Evolutionary conservation across 2,329 filamentous ascomycete species (phyloP).

Genomic region (Trichoderma aggressivum): DNA sequence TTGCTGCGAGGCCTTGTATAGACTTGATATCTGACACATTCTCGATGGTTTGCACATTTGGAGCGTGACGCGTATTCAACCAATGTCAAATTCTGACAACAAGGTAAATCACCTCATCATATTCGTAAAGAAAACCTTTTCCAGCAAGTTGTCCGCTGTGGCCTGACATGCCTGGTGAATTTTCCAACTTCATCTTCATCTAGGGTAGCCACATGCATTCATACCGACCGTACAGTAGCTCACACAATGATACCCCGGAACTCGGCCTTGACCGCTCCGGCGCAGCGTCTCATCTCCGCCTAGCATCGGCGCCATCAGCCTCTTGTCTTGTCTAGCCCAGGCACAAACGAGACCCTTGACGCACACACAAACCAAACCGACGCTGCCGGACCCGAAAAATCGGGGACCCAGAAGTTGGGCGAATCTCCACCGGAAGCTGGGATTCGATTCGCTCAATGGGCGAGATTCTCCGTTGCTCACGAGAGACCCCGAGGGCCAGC

Average conservation of each 20-base stretch:
- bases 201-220: not conserved
- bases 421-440: not conserved
- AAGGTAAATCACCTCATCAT: not conserved
- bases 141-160: not conserved
- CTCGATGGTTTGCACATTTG: not conserved
- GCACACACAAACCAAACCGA: not conserved
- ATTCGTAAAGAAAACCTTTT: not conserved
- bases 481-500: not conserved
- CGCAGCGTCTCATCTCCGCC: not conserved
- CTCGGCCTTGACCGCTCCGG: not conserved
- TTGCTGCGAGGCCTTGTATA: not conserved
- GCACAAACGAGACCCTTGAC: not conserved
- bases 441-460: not conserved
- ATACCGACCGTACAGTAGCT: not conserved
- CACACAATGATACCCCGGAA: not conserved
- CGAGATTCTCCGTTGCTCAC: not conserved
- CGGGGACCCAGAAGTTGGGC: not conserved
- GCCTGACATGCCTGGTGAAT: not conserved
- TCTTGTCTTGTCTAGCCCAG: not conserved
- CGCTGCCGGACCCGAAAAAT: conserved; percentile 10
- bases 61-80: too few species aligned
- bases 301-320: not conserved
- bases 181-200: not conserved
- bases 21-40: not conserved
- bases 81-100: not conserved